Conservation (phyloP, 176 grass and related monocot species). For the Musa itinerans region DNA sequence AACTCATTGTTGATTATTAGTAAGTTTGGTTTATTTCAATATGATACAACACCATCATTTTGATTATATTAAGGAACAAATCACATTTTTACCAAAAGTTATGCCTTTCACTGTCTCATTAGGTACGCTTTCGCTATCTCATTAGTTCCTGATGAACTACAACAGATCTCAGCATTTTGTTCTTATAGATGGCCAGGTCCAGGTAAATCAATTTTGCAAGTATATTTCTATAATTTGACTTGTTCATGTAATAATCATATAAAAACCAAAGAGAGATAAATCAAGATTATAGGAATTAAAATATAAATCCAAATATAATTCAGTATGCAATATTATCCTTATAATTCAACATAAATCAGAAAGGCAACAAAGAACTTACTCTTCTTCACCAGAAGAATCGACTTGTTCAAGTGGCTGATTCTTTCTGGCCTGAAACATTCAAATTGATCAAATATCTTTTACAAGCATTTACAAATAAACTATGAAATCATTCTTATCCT, state of each 20-base stretch:
- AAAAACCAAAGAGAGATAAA: not conserved
- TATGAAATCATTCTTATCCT: not conserved
- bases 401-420: constrained; percentile 63
- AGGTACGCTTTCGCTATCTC: too few species aligned
- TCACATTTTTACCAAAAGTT: too few species aligned
- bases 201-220: too few species aligned
- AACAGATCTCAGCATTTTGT: too few species aligned
- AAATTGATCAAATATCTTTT: not conserved
- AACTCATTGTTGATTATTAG: too few species aligned
- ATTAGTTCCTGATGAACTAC: too few species aligned
- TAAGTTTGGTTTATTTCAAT: too few species aligned
- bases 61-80: too few species aligned
- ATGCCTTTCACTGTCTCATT: too few species aligned
- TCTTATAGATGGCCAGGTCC: too few species aligned
- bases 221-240: too few species aligned
- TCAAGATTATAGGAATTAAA: not conserved
- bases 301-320: constrained; percentile 5
- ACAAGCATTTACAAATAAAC: not conserved
- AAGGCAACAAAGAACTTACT: constrained; percentile 41
- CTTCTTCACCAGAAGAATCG: constrained; percentile 94
- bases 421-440: constrained; percentile 60
- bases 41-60: too few species aligned
- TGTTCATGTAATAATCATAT: not conserved
- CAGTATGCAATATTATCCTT: constrained; percentile 8
- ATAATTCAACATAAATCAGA: constrained; percentile 5